Evolutionary conservation across 371 early-diverging fungal species (phyloP), one percentile per base, ranked within the genome.

Genomic region (Amoeboaphelidium protococcarum): DNA sequence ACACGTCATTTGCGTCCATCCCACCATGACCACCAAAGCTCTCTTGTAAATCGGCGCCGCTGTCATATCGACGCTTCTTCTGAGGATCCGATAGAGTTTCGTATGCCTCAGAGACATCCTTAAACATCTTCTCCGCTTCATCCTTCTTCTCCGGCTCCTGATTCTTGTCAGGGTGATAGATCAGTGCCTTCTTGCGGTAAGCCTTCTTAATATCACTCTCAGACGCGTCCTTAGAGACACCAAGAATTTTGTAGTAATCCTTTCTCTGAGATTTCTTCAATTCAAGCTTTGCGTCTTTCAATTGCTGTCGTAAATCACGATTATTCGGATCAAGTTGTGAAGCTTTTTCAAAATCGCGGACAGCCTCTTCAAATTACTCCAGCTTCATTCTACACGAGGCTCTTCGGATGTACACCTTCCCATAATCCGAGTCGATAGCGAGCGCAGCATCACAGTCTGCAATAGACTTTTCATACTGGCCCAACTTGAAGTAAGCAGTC

Each of bases 91-190:
- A 6, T 10, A 31, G 37, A 16, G 16, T 31, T 10, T 16, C 16
- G 37, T 31, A 31, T 31, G 37, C 37, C 16, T 31, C 37, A 10
- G 37, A 31, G 6, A 31, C 37, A 10, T 31, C 37, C 16, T 31
- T 31, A 16, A 31, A 31, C 16, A 10, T 31, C 16, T 6, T 16
- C 16, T 31, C 37, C 16, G 16, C 16, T 10, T 31, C 37, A 10
- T 10, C 37, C 6, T 10, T 16, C 6, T 52, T 64, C 54, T 0
- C 58, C 57, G 41, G 51, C 48, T 6, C 51, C 43, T 49, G 63
- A 47, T 69, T 68, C 54, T 73, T 74, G 60, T 81, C 83, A 20
- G 88, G 89, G 56, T 88, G 88, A 58, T 77, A 72, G 60, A 73
- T 61, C 42, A 83, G 58, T 2, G 82, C 82, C 26, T 76, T 61